Percentiles rank a stretch among this genome's conserved stretches.
These are phyloP conservation scores for Lactifluus subvellereus DNA, from an alignment of 768 basidiomycete species.

Conservation along the genomic window DNA sequence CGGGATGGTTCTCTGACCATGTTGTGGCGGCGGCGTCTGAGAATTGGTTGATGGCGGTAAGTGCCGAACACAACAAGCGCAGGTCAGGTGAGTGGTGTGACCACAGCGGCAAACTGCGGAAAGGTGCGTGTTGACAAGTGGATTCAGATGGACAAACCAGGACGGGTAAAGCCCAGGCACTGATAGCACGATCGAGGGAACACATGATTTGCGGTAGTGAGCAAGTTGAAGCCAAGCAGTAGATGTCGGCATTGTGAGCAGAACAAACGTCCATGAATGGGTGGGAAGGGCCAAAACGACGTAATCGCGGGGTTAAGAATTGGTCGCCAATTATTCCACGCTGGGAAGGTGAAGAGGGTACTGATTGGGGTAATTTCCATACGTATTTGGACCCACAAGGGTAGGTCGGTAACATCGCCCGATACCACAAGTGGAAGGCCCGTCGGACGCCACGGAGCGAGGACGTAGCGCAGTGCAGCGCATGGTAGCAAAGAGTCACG, in stretches of 20 bases:
- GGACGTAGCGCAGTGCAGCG: constrained; percentile 8
- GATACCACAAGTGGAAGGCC: constrained; percentile 5
- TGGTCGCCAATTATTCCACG: neutral
- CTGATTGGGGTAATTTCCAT: constrained; percentile 1
- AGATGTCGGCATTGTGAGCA: neutral
- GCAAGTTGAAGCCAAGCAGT: too few relatives aligned
- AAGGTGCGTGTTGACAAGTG: neutral
- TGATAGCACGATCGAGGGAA: neutral
- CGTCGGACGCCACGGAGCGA: neutral
- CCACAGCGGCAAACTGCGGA: neutral
- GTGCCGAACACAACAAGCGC: neutral
- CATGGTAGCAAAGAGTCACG: neutral
- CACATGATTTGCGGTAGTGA: neutral
- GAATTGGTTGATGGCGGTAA: neutral
- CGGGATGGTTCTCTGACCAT: neutral
- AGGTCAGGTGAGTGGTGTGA: constrained; percentile 9
- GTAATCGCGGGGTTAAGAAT: neutral
- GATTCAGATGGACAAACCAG: neutral
- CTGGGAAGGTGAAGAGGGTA: neutral
- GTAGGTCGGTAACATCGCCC: neutral
- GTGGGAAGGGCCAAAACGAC: neutral
- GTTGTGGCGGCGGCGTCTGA: neutral
- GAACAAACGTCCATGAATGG: too few relatives aligned
- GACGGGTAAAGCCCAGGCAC: neutral
- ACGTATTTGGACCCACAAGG: neutral